These are phyloP conservation scores for Hypholoma sublateritium DNA, from an alignment of 768 basidiomycete species.

Conservation along the genomic window DNA sequence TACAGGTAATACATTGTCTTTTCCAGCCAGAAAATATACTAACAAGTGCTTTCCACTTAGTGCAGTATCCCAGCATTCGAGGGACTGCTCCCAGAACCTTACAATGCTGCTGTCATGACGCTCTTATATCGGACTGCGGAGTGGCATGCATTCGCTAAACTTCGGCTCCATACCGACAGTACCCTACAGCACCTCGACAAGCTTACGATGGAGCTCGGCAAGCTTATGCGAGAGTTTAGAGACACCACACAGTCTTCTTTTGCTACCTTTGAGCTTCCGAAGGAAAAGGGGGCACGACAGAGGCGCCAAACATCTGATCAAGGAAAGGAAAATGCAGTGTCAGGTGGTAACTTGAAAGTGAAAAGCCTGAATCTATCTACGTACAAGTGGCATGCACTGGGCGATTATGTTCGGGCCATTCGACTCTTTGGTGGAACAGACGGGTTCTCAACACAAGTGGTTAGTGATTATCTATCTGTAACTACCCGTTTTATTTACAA, in stretches of 20 bases:
- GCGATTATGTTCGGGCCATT: slow-evolving; percentile 30
- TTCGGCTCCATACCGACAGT: slow-evolving; percentile 25
- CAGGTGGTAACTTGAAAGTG: not conserved
- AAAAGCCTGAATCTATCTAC: slow-evolving; percentile 29
- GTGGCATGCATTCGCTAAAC: slow-evolving; percentile 33
- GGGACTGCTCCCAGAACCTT: slow-evolving; percentile 27
- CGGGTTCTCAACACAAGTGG: slow-evolving; percentile 37
- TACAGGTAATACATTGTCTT: slow-evolving; percentile 1
- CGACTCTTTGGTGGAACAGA: slow-evolving; percentile 32
- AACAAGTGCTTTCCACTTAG: slow-evolving; percentile 14
- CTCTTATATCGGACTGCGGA: slow-evolving; percentile 24
- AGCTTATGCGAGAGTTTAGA: slow-evolving; percentile 26
- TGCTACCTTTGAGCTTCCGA: slow-evolving; percentile 33
- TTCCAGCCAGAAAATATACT: not conserved
- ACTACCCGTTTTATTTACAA: not conserved
- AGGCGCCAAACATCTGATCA: slow-evolving; percentile 6
- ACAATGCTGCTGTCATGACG: slow-evolving; percentile 12
- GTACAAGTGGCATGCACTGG: slow-evolving; percentile 38
- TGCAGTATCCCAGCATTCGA: slow-evolving; percentile 37
- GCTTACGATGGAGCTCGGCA: slow-evolving; percentile 25
- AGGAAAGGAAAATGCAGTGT: not conserved
- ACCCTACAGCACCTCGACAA: slow-evolving; percentile 24
- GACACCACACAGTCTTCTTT: slow-evolving; percentile 21
- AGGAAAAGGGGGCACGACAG: slow-evolving; percentile 30
- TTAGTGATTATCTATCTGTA: slow-evolving; percentile 17